A percentile compares a stretch with the other conserved stretches of the same genome.
These are phyloP conservation scores for Coemansia sp. DNA, from an alignment of 192 early-diverging fungal species.

Conservation along the genomic window DNA sequence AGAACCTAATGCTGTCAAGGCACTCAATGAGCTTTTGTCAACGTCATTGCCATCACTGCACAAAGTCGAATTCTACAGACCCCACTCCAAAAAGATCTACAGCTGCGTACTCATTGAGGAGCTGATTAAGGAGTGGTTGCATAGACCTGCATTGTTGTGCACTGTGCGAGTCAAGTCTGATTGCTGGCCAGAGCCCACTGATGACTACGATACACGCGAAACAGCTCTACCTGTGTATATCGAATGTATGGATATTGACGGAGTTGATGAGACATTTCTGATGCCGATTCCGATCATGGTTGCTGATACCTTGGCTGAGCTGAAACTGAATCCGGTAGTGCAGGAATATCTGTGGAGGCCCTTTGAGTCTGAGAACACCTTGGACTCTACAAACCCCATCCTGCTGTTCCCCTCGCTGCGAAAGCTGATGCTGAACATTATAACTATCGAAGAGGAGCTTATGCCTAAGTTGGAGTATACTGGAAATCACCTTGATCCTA, in stretches of 20 bases:
- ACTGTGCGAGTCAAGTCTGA: not conserved
- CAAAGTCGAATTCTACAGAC: constrained; percentile 2
- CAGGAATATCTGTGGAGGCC: not conserved
- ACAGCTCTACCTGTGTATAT: not conserved
- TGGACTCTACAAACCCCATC: not conserved
- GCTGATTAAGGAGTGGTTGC: constrained; percentile 18
- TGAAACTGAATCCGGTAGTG: not conserved
- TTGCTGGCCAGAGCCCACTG: not conserved
- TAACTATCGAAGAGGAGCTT: too few species aligned
- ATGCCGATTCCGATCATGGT: not conserved
- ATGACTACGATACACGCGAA: not conserved
- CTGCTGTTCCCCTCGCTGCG: constrained; percentile 3
- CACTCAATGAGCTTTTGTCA: constrained; percentile 3
- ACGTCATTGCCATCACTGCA: constrained; percentile 11
- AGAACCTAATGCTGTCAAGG: not conserved
- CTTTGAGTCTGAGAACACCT: not conserved
- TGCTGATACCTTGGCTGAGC: constrained; percentile 6
- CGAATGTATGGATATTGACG: not conserved
- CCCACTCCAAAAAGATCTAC: constrained; percentile 1
- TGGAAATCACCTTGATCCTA: too few species aligned
- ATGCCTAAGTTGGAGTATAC: too few species aligned
- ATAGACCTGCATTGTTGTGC: not conserved
- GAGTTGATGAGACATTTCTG: not conserved
- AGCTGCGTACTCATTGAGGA: not conserved
- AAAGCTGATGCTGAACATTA: constrained; percentile 1